Evolutionary conservation across 768 basidiomycete genomes (phyloP), one percentile per base, ranked within the genome.

Genomic region (Pleurotus platypus): DNA sequence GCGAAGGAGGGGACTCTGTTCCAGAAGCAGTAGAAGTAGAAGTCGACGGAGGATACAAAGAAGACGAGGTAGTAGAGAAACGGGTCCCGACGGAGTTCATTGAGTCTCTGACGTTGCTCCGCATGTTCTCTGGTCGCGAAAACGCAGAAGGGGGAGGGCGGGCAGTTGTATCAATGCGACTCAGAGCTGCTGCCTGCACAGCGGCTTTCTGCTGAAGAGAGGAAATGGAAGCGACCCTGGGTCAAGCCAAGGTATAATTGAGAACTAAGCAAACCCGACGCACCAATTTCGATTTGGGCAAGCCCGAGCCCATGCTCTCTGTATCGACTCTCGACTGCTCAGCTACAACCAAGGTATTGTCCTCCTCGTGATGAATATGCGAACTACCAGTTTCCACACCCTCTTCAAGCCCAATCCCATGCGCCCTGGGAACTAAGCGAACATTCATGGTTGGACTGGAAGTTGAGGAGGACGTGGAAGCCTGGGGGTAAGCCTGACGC

Each of bases 31-130:
- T 84, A 5, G 85, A 84, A 4, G 86, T 85, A 5, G 85, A 84
- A 4, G 86, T 85, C 42, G 89, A 89, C 47, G 82, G 76, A 53
- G 91, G 90, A 65, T 92, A 92, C 18, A 90, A 71, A 13, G 91
- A 92, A 4, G 90, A 90, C 13, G 87, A 85, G n/a, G 79, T 78
- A 8, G 77, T 79, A 2, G 89, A 89, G 58, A 83, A 74, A 46
- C 85, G 82, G 2, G 87, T 88, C 35, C 83, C 73, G 15, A 86
- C 65, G 13, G 81, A 85, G 67, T 85, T 54, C 38, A 84, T 58
- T 84, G 81, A 30, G 71, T 54, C 69, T 60, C 79, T 78, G 49
- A 62, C 62, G 13, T 67, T 58, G 40, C 66, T 38, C 15, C 66
- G 75, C 3, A 76, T 76, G 24, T 73, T 71, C n/a, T 79, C 77